phyloP scores from a whole-genome alignment of 208 protist genomes.

The Trypanosoma grayi region DNA sequence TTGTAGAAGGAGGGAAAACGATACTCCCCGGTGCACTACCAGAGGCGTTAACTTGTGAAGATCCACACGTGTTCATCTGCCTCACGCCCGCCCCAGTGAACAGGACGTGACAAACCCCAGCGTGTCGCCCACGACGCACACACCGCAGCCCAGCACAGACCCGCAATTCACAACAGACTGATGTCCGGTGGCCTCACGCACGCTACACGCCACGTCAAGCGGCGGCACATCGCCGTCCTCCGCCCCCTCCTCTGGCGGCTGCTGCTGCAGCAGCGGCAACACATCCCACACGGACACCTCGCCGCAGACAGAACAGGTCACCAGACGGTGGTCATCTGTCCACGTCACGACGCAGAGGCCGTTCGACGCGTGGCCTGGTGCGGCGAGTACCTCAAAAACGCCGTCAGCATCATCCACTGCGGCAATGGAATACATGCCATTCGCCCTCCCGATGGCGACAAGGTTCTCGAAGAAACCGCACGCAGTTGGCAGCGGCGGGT shows the following conservation, averaged over 20 bases:
- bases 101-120: conserved; percentile 31
- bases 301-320: conserved; percentile 73
- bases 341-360: conserved; percentile 62
- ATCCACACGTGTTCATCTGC: not conserved
- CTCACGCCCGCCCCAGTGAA: not conserved
- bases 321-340: conserved; percentile 25
- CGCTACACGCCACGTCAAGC: conserved; percentile 37
- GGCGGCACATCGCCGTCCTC: conserved; percentile 43
- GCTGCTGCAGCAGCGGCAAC: conserved; percentile 10
- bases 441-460: conserved; percentile 54
- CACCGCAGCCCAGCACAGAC: conserved; percentile 3
- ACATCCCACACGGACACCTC: conserved; percentile 77
- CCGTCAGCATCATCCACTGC: not conserved
- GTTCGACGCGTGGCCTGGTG: conserved; percentile 66
- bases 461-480: conserved; percentile 27
- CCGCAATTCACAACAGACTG: conserved; percentile 46
- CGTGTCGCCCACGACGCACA: conserved; percentile 33
- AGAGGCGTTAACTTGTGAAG: not conserved
- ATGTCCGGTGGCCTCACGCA: conserved; percentile 42
- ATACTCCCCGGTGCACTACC: not conserved
- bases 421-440: conserved; percentile 61
- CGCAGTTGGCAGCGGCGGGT: conserved; percentile 70
- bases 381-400: conserved; percentile 30
- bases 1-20: not conserved
- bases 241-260: conserved; percentile 28